Evolutionary conservation across 2,329 filamentous ascomycete genomes (phyloP).

Genomic region (Hymenoscyphus scutula): DNA sequence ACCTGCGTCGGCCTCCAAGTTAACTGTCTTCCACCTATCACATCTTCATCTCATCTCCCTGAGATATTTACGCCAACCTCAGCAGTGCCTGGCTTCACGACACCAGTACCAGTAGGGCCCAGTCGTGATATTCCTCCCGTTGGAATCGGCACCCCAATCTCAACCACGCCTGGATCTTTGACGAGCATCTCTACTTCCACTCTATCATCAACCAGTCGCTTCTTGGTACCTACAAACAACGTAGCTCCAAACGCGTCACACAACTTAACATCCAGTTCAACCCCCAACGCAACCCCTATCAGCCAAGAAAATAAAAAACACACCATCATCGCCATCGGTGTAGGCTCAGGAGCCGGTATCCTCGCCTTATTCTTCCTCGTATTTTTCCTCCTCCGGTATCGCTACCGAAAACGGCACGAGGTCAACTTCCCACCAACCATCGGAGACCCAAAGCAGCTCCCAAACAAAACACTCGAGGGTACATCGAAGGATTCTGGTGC

Average conservation of each 20-base stretch:
- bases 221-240: not conserved
- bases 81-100: not conserved
- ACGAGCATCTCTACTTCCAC: not conserved
- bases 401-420: not conserved
- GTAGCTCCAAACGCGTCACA: not conserved
- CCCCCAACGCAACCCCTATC: not conserved
- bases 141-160: too few species aligned
- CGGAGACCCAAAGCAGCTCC: not conserved
- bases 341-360: not conserved
- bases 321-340: not conserved
- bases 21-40: not conserved
- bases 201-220: not conserved
- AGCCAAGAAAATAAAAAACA: not conserved
- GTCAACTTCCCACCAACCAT: not conserved
- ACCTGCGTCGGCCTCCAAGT: not conserved
- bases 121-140: too few species aligned
- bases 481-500: not conserved
- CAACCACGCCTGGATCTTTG: not conserved
- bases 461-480: not conserved
- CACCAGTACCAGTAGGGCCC: not conserved
- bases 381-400: not conserved
- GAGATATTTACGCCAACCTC: not conserved
- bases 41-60: not conserved
- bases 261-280: too few species aligned
- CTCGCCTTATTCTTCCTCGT: not conserved